phyloP scores from a whole-genome alignment of 257 asterid genomes.

The Henckelia pumila region DNA sequence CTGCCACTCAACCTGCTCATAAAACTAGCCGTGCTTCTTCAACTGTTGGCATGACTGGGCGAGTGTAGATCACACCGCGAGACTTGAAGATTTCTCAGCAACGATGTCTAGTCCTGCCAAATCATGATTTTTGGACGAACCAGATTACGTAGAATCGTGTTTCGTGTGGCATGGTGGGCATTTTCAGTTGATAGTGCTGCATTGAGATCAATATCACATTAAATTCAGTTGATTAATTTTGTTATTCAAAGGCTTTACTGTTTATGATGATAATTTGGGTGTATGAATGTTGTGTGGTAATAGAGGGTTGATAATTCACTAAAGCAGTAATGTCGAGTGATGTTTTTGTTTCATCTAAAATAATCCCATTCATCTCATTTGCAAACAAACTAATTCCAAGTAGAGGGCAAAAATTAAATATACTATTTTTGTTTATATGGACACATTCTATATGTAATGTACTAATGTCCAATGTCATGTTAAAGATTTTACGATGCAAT shows the following conservation, averaged over 20 bases:
- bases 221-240: not conserved
- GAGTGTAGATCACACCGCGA: slow-evolving; percentile 31
- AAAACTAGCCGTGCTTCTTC: slow-evolving; percentile 49
- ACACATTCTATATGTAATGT: no score
- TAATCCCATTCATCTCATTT: no score
- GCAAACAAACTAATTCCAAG: no score
- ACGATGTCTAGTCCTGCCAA: not conserved
- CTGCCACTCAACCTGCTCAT: slow-evolving; percentile 56
- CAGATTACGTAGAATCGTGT: not conserved
- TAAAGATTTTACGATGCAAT: no score
- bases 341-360: not conserved
- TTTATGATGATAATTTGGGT: not conserved
- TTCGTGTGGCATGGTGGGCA: not conserved
- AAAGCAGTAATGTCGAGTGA: not conserved
- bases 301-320: not conserved
- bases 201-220: no score
- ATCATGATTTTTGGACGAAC: not conserved
- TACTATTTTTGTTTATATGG: no score
- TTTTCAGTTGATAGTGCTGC: not conserved
- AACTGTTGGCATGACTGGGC: slow-evolving; percentile 56
- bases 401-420: no score
- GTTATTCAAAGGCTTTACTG: not conserved
- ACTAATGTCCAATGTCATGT: no score
- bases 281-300: not conserved
- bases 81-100: not conserved